A percentile compares a stretch with the other conserved stretches of the same genome.
Evolutionary conservation across 2,329 filamentous ascomycete species (phyloP).

Genomic region (Parastagonospora avenae): DNA sequence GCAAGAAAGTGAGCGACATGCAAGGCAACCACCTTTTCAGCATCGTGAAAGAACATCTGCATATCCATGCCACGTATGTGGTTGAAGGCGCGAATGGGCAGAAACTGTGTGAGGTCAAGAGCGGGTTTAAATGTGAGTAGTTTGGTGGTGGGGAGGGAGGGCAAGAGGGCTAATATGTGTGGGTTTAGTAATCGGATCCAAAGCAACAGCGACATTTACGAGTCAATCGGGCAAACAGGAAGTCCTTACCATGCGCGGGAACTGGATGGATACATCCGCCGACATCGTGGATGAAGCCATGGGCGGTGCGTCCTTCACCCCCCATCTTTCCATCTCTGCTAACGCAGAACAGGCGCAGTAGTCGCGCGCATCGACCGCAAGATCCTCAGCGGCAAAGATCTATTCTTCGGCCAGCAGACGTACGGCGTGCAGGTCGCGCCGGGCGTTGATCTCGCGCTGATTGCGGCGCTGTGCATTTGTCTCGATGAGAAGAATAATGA

Average conservation of each 20-base stretch:
- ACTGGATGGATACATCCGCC: conserved; percentile 63
- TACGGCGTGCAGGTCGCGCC: conserved; percentile 69
- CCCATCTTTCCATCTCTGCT: conserved; percentile 18
- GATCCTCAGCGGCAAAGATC: conserved; percentile 61
- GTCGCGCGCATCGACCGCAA: conserved; percentile 66
- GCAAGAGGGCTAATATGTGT: no score
- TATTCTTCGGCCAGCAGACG: conserved; percentile 67
- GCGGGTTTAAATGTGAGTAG: conserved; percentile 58
- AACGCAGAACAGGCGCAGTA: conserved; percentile 44
- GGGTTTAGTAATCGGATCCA: conserved; percentile 57
- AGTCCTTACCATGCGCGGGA: conserved; percentile 60
- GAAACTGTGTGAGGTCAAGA: conserved; percentile 62
- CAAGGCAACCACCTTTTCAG: conserved; percentile 62
- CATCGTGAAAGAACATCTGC: conserved; percentile 59
- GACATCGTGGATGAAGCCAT: conserved; percentile 60
- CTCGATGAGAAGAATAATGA: conserved; percentile 61
- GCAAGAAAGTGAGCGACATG: conserved; percentile 63
- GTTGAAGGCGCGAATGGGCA: conserved; percentile 54
- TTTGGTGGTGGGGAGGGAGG: no score
- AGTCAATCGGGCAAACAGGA: conserved; percentile 30
- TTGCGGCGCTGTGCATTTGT: conserved; percentile 70
- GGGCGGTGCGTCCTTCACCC: conserved; percentile 18
- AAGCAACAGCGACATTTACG: conserved; percentile 62
- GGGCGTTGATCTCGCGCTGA: conserved; percentile 67
- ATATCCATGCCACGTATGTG: conserved; percentile 59